Evolutionary conservation across 2,329 filamentous ascomycete species (phyloP).

Genomic region (Colletotrichum australisinense): DNA sequence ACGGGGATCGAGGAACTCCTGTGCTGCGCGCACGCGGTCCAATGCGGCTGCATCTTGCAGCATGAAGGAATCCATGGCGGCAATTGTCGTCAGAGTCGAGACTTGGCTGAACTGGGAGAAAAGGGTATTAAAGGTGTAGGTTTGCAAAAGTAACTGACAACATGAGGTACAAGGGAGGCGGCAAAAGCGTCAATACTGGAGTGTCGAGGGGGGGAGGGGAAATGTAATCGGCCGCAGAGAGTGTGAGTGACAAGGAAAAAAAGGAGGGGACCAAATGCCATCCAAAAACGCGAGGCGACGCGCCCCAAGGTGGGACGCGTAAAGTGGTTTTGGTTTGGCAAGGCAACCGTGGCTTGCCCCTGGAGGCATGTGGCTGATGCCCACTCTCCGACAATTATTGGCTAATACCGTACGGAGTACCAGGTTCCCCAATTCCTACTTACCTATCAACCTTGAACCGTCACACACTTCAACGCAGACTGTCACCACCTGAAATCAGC

Average conservation of each 20-base stretch:
- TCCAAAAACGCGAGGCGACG: slow-evolving; percentile 9
- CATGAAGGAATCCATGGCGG: slow-evolving; percentile 76
- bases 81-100: background rate
- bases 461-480: too few species aligned
- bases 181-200: background rate
- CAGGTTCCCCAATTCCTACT: too few species aligned
- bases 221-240: background rate
- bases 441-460: too few species aligned
- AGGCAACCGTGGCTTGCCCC: background rate
- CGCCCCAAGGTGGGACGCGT: background rate
- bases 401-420: too few species aligned
- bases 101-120: background rate
- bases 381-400: too few species aligned
- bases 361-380: background rate
- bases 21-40: slow-evolving; percentile 86
- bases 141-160: background rate
- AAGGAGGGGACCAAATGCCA: slow-evolving; percentile 2
- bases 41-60: slow-evolving; percentile 86
- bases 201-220: background rate
- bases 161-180: background rate
- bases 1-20: slow-evolving; percentile 96
- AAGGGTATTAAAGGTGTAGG: slow-evolving; percentile 2
- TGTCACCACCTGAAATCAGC: too few species aligned
- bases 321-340: background rate
- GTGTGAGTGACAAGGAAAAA: slow-evolving; percentile 1